Evolutionary conservation across 1,284 basidiomycete species (phyloP), one percentile per base, ranked within the genome.

Genomic region (Pterulicium gracile): DNA sequence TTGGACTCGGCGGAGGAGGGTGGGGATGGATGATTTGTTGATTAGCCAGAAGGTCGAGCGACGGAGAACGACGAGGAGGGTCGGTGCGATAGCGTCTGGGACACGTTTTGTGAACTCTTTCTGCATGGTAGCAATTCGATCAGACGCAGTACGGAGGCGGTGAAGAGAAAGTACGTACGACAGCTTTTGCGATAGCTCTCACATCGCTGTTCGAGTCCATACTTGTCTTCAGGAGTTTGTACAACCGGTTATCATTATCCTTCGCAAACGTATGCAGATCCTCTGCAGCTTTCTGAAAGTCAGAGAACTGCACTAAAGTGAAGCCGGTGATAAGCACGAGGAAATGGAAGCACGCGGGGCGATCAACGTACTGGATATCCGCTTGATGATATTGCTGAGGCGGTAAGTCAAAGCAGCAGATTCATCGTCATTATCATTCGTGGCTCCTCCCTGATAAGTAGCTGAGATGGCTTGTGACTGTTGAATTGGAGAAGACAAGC

Each of bases 181-280:
- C 75, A 4, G 87, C 71, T 63, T 95, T 97, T 49, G 88, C 68
- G 1, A 94, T 70, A 3, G 73, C 72, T 58, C 87, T 90, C 21
- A 98, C 64, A 57, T 95, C 88, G 0, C 83, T 82, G 54, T 89
- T 81, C 0, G 83, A 70, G 59, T 97, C 91, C 65, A 90, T 76
- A 55, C 88, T 82, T 0, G 76, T 81, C 58, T 79, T 84, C 39
- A 95, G 67, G 3, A 94, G 69, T 61, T 87, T 91, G 68, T 93
- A 96, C 7, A 95, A 67, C 43, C 90, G 75, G 17, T 73, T 73
- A 56, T 97, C 92, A 61, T 97, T 97, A 32, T 83, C 65, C 50
- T 86, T 85, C 1, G 93, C 93, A 55, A 98, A 97, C 0, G 77
- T 62, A 17, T 80, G 70, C 18, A 99, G 65, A 56, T 97, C 93